Evolutionary conservation across 768 basidiomycete genomes (phyloP).

Genomic region (Fibroporia radiculosa): DNA sequence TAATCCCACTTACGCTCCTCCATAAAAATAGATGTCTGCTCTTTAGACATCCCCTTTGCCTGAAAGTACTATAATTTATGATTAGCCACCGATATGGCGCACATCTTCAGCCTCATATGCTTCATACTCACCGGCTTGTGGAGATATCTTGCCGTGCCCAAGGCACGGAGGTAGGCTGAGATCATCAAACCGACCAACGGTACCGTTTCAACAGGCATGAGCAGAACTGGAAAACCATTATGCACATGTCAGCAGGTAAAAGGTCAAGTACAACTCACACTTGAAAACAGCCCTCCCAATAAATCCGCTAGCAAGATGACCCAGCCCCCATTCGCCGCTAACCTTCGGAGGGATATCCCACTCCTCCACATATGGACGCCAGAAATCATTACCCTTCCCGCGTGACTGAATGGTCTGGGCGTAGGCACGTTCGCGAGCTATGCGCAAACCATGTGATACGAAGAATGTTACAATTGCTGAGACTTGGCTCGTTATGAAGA

Average conservation of each 20-base stretch:
- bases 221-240: conserved; percentile 34
- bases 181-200: conserved; percentile 60
- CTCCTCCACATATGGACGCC: conserved; percentile 78
- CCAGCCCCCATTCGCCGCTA: conserved; percentile 7
- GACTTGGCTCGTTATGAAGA: conserved; percentile 68
- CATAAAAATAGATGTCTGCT: conserved; percentile 67
- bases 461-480: conserved; percentile 76
- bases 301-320: conserved; percentile 8
- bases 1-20: conserved; percentile 92
- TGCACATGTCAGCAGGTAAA: conserved; percentile 4
- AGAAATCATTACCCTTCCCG: conserved; percentile 77
- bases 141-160: conserved; percentile 59
- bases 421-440: conserved; percentile 73
- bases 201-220: conserved; percentile 51
- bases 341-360: conserved; percentile 49
- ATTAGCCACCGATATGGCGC: not conserved
- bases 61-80: conserved; percentile 62
- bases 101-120: no score
- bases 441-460: conserved; percentile 72
- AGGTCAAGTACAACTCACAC: conserved; percentile 8
- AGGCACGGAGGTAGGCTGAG: conserved; percentile 56
- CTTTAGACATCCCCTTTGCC: conserved; percentile 70
- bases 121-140: conserved; percentile 53
- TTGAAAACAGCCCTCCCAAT: conserved; percentile 13
- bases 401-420: conserved; percentile 79